A percentile compares a stretch with the other conserved stretches of the same genome.
Conservation (phyloP, 768 basidiomycete genomes). For the Coprinopsis marcescibilis region DNA sequence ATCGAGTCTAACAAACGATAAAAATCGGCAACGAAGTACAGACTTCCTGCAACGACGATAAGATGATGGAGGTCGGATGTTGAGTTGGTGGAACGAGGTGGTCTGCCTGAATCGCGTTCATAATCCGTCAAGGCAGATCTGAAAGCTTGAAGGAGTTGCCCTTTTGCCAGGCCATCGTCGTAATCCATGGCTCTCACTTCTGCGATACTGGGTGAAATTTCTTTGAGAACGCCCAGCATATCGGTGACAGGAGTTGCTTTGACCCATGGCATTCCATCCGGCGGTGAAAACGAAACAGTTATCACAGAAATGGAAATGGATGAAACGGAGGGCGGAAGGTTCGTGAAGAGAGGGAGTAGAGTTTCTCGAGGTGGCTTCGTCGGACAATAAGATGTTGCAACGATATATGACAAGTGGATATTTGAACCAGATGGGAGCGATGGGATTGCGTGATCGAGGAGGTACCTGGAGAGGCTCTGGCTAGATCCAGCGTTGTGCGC, state of each 20-base stretch:
- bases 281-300: slow-evolving; percentile 61
- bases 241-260: slow-evolving; percentile 49
- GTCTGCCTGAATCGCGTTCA: too few relatives aligned
- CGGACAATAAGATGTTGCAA: slow-evolving; percentile 82
- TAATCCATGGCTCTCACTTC: too few relatives aligned
- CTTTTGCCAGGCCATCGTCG: too few relatives aligned
- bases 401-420: slow-evolving; percentile 58
- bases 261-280: slow-evolving; percentile 96
- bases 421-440: slow-evolving; percentile 13
- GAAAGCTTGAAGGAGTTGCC: too few relatives aligned
- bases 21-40: slow-evolving; percentile 93
- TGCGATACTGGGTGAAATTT: slow-evolving; percentile 41
- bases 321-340: slow-evolving; percentile 22
- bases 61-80: slow-evolving; percentile 32
- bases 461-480: not conserved
- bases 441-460: slow-evolving; percentile 1
- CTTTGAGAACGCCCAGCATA: slow-evolving; percentile 39
- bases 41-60: slow-evolving; percentile 79
- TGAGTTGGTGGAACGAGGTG: too few relatives aligned
- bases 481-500: slow-evolving; percentile 68
- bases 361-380: slow-evolving; percentile 76
- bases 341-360: slow-evolving; percentile 54
- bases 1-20: slow-evolving; percentile 61
- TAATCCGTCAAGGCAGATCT: too few relatives aligned
- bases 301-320: slow-evolving; percentile 32